Base-by-base conservation (phyloP, 805 yeast genomes). In the Suhomyces faveliae region DNA sequence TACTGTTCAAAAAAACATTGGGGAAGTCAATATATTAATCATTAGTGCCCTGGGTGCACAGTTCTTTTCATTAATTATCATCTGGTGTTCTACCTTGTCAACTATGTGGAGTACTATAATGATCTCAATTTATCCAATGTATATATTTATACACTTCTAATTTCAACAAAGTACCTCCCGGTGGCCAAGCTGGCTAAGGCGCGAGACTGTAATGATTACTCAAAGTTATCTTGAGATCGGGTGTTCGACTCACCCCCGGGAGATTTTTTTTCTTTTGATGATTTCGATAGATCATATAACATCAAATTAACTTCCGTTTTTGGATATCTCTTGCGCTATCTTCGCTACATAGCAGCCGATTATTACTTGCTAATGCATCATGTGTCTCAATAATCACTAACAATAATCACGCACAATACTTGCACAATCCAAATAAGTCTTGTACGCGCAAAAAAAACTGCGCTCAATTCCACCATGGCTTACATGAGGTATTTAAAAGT, bases 121-220 rank as follows among this genome's bases (percentile, higher is more conserved):
- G n/a, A n/a, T n/a, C n/a, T n/a, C n/a, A n/a, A n/a, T n/a, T n/a
- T n/a, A n/a, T n/a, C n/a, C n/a, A n/a, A n/a, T n/a, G n/a, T n/a
- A n/a, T n/a, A n/a, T n/a, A n/a, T n/a, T n/a, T n/a, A n/a, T n/a
- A n/a, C n/a, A n/a, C n/a, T n/a, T n/a, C n/a, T 12, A 15, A 15
- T 2, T 9, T 12, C 10, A 17, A 15, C 19, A 20, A 33, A 33
- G 37, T 3, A 33, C 43, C 73, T 68, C 75, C 59, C 62, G 74
- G 74, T 70, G 73, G 75, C 75, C 74, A 70, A 70, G 75, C 73
- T 69, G 75, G 75, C 69, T 69, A 70, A 70, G 74, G 75, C 74
- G 74, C 71, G 72, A 67, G 74, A 70, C 75, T 70, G 76, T 70
- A 68, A 68, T 64, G 63, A 53, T 46, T 49, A 19, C 63, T 52